These are phyloP conservation scores for Diutina sp. DNA, from an alignment of 1,139 yeast genomes.

Conservation along the genomic window DNA sequence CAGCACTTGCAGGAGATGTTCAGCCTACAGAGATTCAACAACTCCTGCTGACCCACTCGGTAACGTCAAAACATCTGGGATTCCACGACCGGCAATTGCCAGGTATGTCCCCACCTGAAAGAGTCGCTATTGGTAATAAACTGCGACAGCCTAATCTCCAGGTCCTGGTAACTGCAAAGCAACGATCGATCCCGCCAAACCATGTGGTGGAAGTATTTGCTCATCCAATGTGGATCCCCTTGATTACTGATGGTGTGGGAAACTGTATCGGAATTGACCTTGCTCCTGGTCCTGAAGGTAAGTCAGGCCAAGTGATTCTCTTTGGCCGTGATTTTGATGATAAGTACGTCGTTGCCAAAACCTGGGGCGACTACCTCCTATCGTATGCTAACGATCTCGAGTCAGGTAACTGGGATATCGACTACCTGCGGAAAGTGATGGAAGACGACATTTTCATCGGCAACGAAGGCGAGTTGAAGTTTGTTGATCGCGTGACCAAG, in stretches of 20 bases:
- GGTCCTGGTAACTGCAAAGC: conserved; percentile 20
- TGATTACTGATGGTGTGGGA: conserved; percentile 79
- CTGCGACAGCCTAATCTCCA: background rate
- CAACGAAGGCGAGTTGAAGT: conserved; percentile 60
- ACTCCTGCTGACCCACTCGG: background rate
- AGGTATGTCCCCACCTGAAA: background rate
- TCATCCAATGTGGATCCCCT: conserved; percentile 83
- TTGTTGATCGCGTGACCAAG: conserved; percentile 32
- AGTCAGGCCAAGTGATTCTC: conserved; percentile 48
- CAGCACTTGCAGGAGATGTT: conserved; percentile 1
- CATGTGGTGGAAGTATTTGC: conserved; percentile 64
- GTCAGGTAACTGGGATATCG: background rate
- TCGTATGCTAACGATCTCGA: conserved; percentile 38
- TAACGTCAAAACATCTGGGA: background rate
- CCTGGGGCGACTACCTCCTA: conserved; percentile 42
- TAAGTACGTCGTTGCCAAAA: conserved; percentile 43
- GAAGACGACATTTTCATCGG: conserved; percentile 33
- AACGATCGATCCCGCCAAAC: conserved; percentile 65
- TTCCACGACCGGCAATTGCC: background rate
- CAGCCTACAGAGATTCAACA: background rate
- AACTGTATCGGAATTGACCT: conserved; percentile 84
- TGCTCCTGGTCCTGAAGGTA: conserved; percentile 16
- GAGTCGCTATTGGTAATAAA: background rate
- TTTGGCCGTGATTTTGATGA: conserved; percentile 58
- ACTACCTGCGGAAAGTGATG: background rate